phyloP scores from a whole-genome alignment of 1,284 basidiomycete genomes.

The Xerocomus minutiporus region DNA sequence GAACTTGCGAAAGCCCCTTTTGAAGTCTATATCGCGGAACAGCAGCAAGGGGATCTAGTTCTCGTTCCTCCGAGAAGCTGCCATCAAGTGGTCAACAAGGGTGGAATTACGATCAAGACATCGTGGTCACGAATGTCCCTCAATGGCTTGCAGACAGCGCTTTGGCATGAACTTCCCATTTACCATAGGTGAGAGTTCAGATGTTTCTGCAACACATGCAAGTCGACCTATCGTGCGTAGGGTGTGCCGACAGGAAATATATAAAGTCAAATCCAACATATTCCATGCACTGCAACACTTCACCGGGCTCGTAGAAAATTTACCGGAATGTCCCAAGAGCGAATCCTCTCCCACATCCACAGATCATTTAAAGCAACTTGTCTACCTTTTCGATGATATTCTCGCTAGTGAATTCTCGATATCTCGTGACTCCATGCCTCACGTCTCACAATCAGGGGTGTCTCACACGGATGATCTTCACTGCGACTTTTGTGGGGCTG shows the following conservation, averaged over 20 bases:
- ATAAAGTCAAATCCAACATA: constrained; percentile 62
- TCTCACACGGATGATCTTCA: constrained; percentile 33
- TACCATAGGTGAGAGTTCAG: constrained; percentile 59
- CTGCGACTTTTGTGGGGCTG: constrained; percentile 73
- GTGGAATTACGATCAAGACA: constrained; percentile 72
- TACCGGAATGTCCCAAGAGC: not conserved
- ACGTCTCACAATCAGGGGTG: constrained; percentile 20
- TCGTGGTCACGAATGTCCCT: constrained; percentile 80
- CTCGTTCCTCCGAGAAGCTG: constrained; percentile 73
- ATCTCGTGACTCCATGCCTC: constrained; percentile 32
- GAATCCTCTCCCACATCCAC: not conserved
- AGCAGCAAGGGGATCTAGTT: constrained; percentile 68
- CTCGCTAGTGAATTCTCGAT: constrained; percentile 51
- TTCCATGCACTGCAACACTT: constrained; percentile 48
- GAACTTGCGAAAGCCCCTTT: constrained; percentile 65
- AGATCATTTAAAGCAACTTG: constrained; percentile 30
- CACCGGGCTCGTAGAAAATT: constrained; percentile 30
- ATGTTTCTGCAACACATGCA: not conserved
- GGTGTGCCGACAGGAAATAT: constrained; percentile 71
- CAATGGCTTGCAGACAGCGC: constrained; percentile 49
- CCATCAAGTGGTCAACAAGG: constrained; percentile 73
- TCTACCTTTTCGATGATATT: constrained; percentile 55
- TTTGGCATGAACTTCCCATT: constrained; percentile 67
- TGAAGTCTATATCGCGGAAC: constrained; percentile 60
- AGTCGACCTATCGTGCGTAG: constrained; percentile 35